Evolutionary conservation across 176 grass and related monocot genomes (phyloP).

Genomic region (Panicum miliaceum): DNA sequence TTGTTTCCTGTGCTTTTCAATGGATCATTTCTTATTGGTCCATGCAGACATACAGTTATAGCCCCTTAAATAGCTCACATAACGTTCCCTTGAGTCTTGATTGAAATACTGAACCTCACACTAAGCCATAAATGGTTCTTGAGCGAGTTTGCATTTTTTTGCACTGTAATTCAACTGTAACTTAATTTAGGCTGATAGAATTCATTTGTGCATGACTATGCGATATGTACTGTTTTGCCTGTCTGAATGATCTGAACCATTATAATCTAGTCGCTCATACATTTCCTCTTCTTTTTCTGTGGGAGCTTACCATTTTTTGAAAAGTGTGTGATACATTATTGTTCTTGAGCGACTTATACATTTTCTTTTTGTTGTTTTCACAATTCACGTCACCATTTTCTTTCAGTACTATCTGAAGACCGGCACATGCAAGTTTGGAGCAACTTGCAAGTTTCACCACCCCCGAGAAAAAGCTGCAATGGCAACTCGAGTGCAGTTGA

Average conservation of each 20-base stretch:
- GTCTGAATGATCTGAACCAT: background rate
- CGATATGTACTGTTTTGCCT: conserved; percentile 13
- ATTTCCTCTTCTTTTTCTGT: background rate
- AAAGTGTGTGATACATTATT: background rate
- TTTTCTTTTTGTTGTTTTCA: conserved; percentile 1
- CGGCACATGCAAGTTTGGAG: conserved; percentile 91
- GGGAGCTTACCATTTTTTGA: background rate
- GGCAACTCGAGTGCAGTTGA: conserved; percentile 66
- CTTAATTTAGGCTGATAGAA: conserved; percentile 4
- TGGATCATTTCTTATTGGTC: background rate
- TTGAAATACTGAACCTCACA: background rate
- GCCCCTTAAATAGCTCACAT: conserved; percentile 8
- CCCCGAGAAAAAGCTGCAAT: conserved; percentile 89
- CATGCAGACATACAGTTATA: conserved; percentile 8
- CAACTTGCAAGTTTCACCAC: conserved; percentile 93
- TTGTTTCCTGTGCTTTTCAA: background rate
- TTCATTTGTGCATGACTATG: background rate
- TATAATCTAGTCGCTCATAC: background rate
- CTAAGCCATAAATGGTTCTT: background rate
- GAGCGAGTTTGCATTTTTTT: background rate
- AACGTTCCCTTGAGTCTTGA: background rate
- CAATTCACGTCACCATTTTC: background rate
- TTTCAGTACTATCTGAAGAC: conserved; percentile 92
- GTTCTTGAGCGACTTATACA: conserved; percentile 6
- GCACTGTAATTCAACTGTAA: conserved; percentile 3